phyloP scores from a whole-genome alignment of 2,329 filamentous ascomycete species.

The Claviceps spartinae region DNA sequence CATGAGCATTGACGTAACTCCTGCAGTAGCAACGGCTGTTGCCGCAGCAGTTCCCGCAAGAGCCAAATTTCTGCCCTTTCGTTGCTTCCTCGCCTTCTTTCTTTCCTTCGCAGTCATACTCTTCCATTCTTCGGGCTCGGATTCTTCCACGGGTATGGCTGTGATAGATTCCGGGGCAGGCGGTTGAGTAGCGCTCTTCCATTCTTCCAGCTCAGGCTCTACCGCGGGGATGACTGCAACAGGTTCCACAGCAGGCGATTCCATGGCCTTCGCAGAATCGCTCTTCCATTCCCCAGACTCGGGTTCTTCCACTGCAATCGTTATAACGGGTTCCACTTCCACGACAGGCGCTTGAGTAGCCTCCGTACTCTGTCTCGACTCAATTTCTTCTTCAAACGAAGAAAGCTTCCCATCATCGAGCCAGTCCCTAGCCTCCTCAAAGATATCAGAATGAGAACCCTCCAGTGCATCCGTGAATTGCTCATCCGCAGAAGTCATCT shows the following conservation, averaged over 20 bases:
- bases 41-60: constrained; percentile 1
- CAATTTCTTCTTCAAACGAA: background rate
- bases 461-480: constrained; percentile 23
- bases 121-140: constrained; percentile 8
- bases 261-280: constrained; percentile 8
- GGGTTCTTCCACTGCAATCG: constrained; percentile 4
- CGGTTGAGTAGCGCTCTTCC: constrained; percentile 5
- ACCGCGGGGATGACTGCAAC: constrained; percentile 2
- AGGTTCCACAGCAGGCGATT: constrained; percentile 1
- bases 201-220: constrained; percentile 8
- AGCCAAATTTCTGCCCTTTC: constrained; percentile 8
- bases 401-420: constrained; percentile 3
- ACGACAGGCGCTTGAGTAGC: constrained; percentile 4
- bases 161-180: constrained; percentile 1
- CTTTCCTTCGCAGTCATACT: constrained; percentile 9
- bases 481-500: constrained; percentile 21
- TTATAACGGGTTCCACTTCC: background rate
- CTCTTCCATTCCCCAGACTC: constrained; percentile 8
- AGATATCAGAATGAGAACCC: constrained; percentile 11
- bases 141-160: constrained; percentile 4
- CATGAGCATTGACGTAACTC: background rate
- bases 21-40: constrained; percentile 3
- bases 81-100: constrained; percentile 11
- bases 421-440: constrained; percentile 9
- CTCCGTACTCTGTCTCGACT: constrained; percentile 3